These are phyloP conservation scores for Cyamopsis tetragonoloba DNA, from an alignment of 306 rosid genomes.

Conservation along the genomic window DNA sequence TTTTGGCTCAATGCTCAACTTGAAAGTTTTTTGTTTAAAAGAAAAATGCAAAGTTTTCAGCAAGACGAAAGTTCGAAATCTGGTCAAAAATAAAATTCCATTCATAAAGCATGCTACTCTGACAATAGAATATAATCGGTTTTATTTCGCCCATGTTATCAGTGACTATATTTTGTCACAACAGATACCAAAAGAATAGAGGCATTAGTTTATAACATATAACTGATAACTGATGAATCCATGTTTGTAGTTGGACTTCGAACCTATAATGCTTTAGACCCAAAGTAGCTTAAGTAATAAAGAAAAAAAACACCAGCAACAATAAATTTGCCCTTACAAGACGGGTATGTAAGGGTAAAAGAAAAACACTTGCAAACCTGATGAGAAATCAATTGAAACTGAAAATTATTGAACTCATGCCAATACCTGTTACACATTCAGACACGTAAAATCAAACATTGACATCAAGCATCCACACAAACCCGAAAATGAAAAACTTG, in stretches of 20 bases:
- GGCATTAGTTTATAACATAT: background rate
- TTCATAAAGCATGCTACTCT: background rate
- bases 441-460: constrained; percentile 19
- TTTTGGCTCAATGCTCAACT: constrained; percentile 13
- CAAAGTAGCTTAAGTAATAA: background rate
- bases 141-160: background rate
- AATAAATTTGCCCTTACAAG: background rate
- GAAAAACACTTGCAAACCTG: constrained; percentile 48
- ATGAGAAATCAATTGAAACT: constrained; percentile 83
- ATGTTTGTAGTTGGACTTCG: background rate
- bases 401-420: constrained; percentile 94
- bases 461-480: constrained; percentile 24
- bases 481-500: background rate
- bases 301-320: background rate
- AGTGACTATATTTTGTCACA: background rate
- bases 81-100: background rate
- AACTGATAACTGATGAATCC: background rate
- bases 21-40: background rate
- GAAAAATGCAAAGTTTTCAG: background rate
- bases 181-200: background rate
- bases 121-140: background rate
- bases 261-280: background rate
- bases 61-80: background rate
- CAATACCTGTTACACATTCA: constrained; percentile 69
- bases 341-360: background rate